Evolutionary conservation across 2,329 filamentous ascomycete species (phyloP), one percentile per base, ranked within the genome.

Genomic region (Penicillium digitatum): DNA sequence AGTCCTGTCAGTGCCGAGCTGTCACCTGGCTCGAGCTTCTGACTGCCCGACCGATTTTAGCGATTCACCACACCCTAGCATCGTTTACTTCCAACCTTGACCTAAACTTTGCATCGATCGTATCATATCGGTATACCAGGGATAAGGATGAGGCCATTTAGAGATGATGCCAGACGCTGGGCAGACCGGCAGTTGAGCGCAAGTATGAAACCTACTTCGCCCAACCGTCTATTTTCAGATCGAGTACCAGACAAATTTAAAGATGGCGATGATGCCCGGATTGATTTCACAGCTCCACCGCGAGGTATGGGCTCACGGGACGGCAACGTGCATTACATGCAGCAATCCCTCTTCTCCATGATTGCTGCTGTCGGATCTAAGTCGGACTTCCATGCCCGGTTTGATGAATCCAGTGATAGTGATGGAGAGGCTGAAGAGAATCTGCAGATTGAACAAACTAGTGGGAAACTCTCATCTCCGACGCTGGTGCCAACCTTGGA

Each of bases 311-410:
- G 63, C 14, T 72, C 72, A n/a, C 66, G 69, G 34, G 74, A 74
- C 54, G 70, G 74, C 49, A 74, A 77, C 40, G 69, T 77, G 45
- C 75, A 80, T 57, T 90, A 91, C 67, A 90, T 95, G 86, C 94
- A 96, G 73, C 92, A 96, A 78, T 95, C 90, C 61, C 87, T 97
- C 52, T 95, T 96, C 72, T 91, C 90, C 51, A 84, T 97, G 75
- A 92, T 97, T 62, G 89, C 92, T 7, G 90, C 90, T 16, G 90
- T 90, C 35, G 90, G 91, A 7, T 92, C 90, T 29, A 85, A 85
- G 56, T 86, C 88, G 48, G 88, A 95, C 73, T 91, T 95, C 68
- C 87, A 89, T 71, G 82, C 88, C 56, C 84, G 88, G 35, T 93
- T 94, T 71, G 88, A 91, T 67, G 87, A 88, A 62, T 91, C 88